A percentile compares a stretch with the other conserved stretches of the same genome.
These are phyloP conservation scores for Linnemannia exigua DNA, from an alignment of 192 early-diverging fungal species.

Conservation along the genomic window DNA sequence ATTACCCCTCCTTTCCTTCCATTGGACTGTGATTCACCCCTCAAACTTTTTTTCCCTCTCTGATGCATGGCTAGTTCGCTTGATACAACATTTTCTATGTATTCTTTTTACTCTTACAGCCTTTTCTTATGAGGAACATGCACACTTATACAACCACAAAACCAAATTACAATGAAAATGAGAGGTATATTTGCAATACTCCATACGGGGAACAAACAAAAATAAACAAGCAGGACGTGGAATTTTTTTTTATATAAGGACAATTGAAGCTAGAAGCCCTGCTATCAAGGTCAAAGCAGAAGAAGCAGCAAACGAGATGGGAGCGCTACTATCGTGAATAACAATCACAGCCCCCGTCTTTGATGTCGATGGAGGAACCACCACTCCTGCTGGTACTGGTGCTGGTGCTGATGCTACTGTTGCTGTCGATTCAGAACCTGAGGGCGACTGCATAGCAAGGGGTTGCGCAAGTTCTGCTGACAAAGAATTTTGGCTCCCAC, in stretches of 20 bases:
- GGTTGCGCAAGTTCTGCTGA: not conserved
- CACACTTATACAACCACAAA: no score
- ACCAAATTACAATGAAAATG: no score
- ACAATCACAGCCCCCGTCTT: not conserved
- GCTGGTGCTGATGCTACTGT: not conserved
- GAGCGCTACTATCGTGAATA: not conserved
- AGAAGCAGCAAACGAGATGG: not conserved
- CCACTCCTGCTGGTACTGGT: no score
- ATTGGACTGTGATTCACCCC: not conserved
- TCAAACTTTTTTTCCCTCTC: not conserved
- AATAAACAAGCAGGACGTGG: not conserved
- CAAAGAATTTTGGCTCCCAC: constrained; percentile 36
- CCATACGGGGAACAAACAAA: no score
- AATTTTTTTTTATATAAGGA: constrained; percentile 1
- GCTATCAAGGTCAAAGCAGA: not conserved
- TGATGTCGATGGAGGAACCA: not conserved
- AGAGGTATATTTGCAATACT: no score
- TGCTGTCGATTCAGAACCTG: not conserved
- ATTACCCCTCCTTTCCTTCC: not conserved
- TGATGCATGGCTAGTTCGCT: no score
- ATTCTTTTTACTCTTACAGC: no score
- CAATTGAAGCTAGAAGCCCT: not conserved
- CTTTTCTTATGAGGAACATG: no score
- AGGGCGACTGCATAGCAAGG: not conserved
- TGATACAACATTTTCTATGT: no score